phyloP scores from a whole-genome alignment of 1,284 basidiomycete genomes.

The Fomitopsis schrenkii region DNA sequence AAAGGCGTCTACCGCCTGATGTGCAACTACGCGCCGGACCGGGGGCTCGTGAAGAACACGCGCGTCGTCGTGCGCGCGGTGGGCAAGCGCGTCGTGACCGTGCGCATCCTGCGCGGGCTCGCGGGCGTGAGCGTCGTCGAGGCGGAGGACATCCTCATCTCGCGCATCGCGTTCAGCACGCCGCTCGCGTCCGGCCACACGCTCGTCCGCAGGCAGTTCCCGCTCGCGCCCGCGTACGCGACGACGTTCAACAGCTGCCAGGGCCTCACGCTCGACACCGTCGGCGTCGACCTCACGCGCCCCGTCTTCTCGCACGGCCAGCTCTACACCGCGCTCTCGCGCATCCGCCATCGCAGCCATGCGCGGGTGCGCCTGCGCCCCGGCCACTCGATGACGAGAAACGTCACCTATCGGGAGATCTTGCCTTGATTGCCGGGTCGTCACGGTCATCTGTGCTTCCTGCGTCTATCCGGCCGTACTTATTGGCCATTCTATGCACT shows the following conservation, averaged over 20 bases:
- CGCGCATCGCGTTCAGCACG: slow-evolving; percentile 31
- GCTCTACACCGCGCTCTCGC: slow-evolving; percentile 39
- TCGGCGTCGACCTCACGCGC: slow-evolving; percentile 32
- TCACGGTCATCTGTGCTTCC: background rate
- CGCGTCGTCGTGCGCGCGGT: slow-evolving; percentile 29
- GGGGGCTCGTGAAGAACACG: slow-evolving; percentile 37
- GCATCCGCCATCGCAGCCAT: slow-evolving; percentile 28
- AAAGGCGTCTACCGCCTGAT: slow-evolving; percentile 33
- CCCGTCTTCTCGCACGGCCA: slow-evolving; percentile 41
- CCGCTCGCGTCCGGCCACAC: slow-evolving; percentile 29
- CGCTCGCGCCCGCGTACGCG: slow-evolving; percentile 36
- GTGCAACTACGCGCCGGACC: slow-evolving; percentile 35
- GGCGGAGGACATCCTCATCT: slow-evolving; percentile 29
- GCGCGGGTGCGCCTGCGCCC: slow-evolving; percentile 19
- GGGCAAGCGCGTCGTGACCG: slow-evolving; percentile 27
- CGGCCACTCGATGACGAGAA: slow-evolving; percentile 16
- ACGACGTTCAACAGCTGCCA: slow-evolving; percentile 43
- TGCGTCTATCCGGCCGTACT: background rate
- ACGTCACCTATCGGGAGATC: slow-evolving; percentile 25
- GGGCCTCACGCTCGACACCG: slow-evolving; percentile 34
- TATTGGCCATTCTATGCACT: too few relatives aligned
- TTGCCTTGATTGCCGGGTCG: slow-evolving; percentile 6
- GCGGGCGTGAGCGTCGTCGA: slow-evolving; percentile 18
- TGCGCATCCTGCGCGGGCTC: slow-evolving; percentile 23
- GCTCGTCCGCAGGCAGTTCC: slow-evolving; percentile 34